Evolutionary conservation across 352 stramenopile species (phyloP), one percentile per base, ranked within the genome.

Genomic region (Phytopythium oedochilum): DNA sequence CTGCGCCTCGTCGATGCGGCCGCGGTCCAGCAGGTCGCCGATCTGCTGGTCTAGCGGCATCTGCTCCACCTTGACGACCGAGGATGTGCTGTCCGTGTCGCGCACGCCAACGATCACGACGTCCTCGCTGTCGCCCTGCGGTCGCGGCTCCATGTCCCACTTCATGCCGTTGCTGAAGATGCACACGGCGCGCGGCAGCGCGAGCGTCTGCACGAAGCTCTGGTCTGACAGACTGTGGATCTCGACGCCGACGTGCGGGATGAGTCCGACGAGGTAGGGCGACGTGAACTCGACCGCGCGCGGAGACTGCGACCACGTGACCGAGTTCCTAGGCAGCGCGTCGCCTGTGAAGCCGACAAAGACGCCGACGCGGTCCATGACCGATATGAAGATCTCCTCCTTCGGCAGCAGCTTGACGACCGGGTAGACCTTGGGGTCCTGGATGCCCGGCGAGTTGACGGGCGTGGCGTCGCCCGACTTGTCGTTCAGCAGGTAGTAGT

Each of bases 141-240:
- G 78, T 22, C 85, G 72, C 3, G 85, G 85, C 26, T 93, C 83
- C 85, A 95, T 95, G 60, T 95, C 83, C 64, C 83, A 95, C 64
- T 95, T 95, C 85, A 95, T 95, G n/a, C 85, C 85, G 59, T 95
- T 95, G 42, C 75, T 73, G 62, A 95, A 95, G 60, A 95, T 90
- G 22, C 75, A 85, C 9, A 73, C 71, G 6, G 72, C 84, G 22
- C 75, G 70, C 25, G 72, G 67, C 9, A 95, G 64, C 14, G 83
- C 64, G 44, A 95, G 64, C 8, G 73, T 86, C 63, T 95, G 85
- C 50, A 95, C 83, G 43, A 92, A 63, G 4, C 71, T 78, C 53
- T 83, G 79, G 60, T 95, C 85, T 25, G 61, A 75, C 0, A 73
- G 64, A 53, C 78, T 86, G 63, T 90, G 82, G 60, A 95, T 92